A percentile compares a stretch with the other conserved stretches of the same genome.
Evolutionary conservation across 345 rosid genomes (phyloP).

Genomic region (Boechera retrofracta): DNA sequence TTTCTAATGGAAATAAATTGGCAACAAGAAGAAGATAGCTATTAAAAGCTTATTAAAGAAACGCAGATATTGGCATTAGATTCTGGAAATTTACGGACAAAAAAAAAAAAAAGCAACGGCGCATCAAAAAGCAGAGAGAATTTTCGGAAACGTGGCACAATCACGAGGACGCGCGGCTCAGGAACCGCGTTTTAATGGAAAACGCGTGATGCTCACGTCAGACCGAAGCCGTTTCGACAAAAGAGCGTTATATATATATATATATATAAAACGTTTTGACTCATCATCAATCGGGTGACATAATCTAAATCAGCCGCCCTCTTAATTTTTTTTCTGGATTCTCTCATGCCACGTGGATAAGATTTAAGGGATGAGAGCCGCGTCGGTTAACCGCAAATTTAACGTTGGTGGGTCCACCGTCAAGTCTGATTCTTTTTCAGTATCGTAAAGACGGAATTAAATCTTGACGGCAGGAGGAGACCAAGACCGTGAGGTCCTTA

Average conservation of each 20-base stretch:
- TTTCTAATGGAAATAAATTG: not conserved
- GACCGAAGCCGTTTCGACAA: slow-evolving; percentile 15
- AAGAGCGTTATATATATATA: slow-evolving; percentile 16
- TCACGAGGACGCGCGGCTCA: slow-evolving; percentile 48
- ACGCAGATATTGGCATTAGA: slow-evolving; percentile 33
- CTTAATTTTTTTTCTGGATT: not conserved
- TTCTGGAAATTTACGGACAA: slow-evolving; percentile 26
- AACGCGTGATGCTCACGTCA: slow-evolving; percentile 37
- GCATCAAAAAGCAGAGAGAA: slow-evolving; percentile 25
- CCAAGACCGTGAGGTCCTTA: slow-evolving; percentile 27
- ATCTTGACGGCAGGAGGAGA: slow-evolving; percentile 37
- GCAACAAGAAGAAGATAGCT: not conserved
- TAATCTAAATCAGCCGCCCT: slow-evolving; percentile 31
- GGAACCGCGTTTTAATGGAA: slow-evolving; percentile 39
- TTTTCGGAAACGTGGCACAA: slow-evolving; percentile 21
- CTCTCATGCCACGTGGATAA: slow-evolving; percentile 15
- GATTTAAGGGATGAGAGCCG: slow-evolving; percentile 4
- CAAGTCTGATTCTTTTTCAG: not conserved
- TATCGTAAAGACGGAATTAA: slow-evolving; percentile 19
- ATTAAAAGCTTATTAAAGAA: slow-evolving; percentile 18
- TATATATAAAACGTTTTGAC: not conserved
- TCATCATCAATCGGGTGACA: slow-evolving; percentile 6
- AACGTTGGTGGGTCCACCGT: slow-evolving; percentile 40
- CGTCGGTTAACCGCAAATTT: slow-evolving; percentile 34
- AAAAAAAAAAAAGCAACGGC: slow-evolving; percentile 28